Evolutionary conservation across 169 alveolate genomes (phyloP).

Genomic region (Plasmodium billcollinsi): DNA sequence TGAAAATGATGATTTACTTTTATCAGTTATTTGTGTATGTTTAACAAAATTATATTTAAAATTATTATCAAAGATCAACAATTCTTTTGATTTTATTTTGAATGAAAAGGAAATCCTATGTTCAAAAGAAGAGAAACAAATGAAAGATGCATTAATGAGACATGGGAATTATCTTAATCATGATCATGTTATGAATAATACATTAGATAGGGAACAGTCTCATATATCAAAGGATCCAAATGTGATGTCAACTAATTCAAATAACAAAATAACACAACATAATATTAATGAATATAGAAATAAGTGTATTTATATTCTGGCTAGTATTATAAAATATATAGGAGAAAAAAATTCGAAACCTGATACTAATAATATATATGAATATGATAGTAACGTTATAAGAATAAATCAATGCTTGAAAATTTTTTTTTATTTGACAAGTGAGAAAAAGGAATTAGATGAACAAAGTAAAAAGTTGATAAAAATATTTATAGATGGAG

Average conservation of each 20-base stretch:
- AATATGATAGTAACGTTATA: slow-evolving; percentile 67
- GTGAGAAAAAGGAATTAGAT: not conserved
- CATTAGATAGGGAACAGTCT: not conserved
- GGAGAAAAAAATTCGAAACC: slow-evolving; percentile 19
- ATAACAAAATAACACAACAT: not conserved
- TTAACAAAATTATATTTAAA: slow-evolving; percentile 57
- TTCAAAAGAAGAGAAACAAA: too few relatives aligned
- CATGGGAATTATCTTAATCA: too few relatives aligned
- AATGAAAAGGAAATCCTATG: too few relatives aligned
- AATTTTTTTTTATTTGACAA: slow-evolving; percentile 23
- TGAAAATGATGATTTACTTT: slow-evolving; percentile 74
- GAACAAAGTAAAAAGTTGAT: slow-evolving; percentile 26
- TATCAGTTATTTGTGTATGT: slow-evolving; percentile 70
- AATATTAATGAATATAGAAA: slow-evolving; percentile 28
- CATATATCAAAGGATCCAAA: not conserved
- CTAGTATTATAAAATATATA: slow-evolving; percentile 39
- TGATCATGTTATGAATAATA: not conserved
- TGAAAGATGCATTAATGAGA: too few relatives aligned
- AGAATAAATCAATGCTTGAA: slow-evolving; percentile 67
- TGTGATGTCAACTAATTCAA: not conserved
- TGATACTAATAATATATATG: slow-evolving; percentile 1
- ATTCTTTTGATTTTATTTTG: slow-evolving; percentile 32
- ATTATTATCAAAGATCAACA: slow-evolving; percentile 19
- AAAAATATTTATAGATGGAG: slow-evolving; percentile 42
- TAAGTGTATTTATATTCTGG: slow-evolving; percentile 35